Evolutionary conservation across 2,329 filamentous ascomycete species (phyloP).

Genomic region (Aspergillus aculeatinus): DNA sequence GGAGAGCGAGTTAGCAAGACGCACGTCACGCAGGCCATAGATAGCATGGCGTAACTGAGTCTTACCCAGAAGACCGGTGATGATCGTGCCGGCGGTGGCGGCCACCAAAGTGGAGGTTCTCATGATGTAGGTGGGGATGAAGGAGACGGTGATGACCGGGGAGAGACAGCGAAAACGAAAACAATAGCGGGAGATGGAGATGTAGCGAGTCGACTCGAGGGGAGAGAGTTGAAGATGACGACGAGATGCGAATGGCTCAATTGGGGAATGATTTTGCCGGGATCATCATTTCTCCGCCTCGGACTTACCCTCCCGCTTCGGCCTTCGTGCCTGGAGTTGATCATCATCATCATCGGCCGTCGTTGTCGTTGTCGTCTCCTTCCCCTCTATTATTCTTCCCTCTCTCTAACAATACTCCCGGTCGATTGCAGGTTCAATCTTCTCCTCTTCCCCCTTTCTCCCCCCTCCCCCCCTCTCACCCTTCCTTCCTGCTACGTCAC

Average conservation of each 20-base stretch:
- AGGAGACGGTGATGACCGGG: constrained; percentile 10
- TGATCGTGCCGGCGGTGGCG: constrained; percentile 58
- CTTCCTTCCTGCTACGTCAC: constrained; percentile 16
- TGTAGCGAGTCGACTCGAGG: neutral
- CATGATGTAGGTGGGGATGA: constrained; percentile 36
- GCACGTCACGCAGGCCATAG: neutral
- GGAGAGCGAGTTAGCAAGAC: constrained; percentile 10
- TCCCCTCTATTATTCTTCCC: neutral
- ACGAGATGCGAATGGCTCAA: neutral
- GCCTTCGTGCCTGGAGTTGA: constrained; percentile 4
- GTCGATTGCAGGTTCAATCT: constrained; percentile 6
- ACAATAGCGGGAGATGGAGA: neutral
- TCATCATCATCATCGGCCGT: neutral
- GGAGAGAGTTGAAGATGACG: neutral
- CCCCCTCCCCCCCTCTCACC: constrained; percentile 1
- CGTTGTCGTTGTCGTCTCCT: neutral
- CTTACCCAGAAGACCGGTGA: constrained; percentile 58
- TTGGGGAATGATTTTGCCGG: constrained; percentile 32
- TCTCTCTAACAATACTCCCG: neutral
- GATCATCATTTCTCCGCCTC: constrained; percentile 41
- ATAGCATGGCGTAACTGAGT: constrained; percentile 6
- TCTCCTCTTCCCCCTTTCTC: constrained; percentile 9
- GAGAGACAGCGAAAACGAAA: constrained; percentile 1
- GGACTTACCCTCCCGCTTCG: constrained; percentile 33
- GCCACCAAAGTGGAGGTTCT: constrained; percentile 59